Evolutionary conservation across 2,329 filamentous ascomycete genomes (phyloP).

Genomic region (Camptophora hylomeconis): DNA sequence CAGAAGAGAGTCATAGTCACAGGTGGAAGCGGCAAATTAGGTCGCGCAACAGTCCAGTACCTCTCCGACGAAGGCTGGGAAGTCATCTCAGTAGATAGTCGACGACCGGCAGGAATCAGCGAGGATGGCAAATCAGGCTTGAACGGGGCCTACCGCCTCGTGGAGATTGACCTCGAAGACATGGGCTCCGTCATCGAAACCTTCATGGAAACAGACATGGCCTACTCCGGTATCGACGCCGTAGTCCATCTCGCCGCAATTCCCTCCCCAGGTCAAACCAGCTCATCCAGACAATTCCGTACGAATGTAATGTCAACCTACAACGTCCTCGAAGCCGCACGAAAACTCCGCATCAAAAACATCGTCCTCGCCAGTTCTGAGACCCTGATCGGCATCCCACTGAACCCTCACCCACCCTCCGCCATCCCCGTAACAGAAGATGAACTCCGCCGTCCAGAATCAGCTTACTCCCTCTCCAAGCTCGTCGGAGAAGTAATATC

Average conservation of each 20-base stretch:
- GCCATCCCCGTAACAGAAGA: constrained; percentile 2
- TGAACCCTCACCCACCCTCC: constrained; percentile 27
- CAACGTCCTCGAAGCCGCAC: constrained; percentile 51
- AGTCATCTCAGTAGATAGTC: constrained; percentile 42
- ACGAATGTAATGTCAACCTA: constrained; percentile 44
- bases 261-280: constrained; percentile 45
- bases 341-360: constrained; percentile 47
- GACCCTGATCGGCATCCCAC: constrained; percentile 47
- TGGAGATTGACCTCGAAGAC: constrained; percentile 43
- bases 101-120: constrained; percentile 21
- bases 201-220: constrained; percentile 40
- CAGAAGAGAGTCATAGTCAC: constrained; percentile 35
- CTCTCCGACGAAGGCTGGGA: constrained; percentile 37
- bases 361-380: constrained; percentile 48
- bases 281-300: constrained; percentile 44
- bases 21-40: constrained; percentile 43
- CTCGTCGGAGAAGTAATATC: constrained; percentile 3
- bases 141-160: constrained; percentile 37
- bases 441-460: constrained; percentile 1
- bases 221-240: constrained; percentile 41
- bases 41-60: constrained; percentile 39
- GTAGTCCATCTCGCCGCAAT: constrained; percentile 49
- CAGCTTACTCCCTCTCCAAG: constrained; percentile 4
- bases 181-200: constrained; percentile 44
- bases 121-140: constrained; percentile 7